Percentiles rank a stretch among this genome's conserved stretches.
phyloP scores from a whole-genome alignment of 2,329 filamentous ascomycete species.

The Cryphonectria parasitica region DNA sequence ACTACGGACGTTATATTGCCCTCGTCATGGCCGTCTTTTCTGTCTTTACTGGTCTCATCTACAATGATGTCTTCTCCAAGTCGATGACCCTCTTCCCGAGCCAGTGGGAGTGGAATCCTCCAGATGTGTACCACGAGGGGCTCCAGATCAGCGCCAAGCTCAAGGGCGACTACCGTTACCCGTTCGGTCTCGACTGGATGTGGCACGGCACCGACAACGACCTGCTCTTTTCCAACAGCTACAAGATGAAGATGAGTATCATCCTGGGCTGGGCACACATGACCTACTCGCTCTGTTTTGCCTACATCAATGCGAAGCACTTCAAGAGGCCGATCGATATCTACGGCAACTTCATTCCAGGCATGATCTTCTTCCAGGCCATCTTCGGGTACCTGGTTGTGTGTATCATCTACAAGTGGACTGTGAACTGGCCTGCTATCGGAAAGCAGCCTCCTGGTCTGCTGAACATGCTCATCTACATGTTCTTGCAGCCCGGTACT shows the following conservation, averaged over 20 bases:
- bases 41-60: conserved; percentile 94
- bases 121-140: conserved; percentile 67
- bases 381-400: conserved; percentile 97
- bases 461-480: conserved; percentile 99
- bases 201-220: conserved; percentile 98
- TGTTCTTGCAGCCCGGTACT: conserved; percentile 89
- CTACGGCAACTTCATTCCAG: conserved; percentile 95
- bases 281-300: conserved; percentile 95
- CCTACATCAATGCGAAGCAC: conserved; percentile 90
- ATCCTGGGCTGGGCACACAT: conserved; percentile 97
- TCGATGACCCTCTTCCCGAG: conserved; percentile 87
- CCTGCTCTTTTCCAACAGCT: conserved; percentile 94
- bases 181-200: conserved; percentile 92
- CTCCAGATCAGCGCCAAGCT: conserved; percentile 69
- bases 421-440: conserved; percentile 76
- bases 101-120: conserved; percentile 81
- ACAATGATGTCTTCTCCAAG: conserved; percentile 97
- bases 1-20: conserved; percentile 98
- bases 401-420: conserved; percentile 97
- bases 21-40: conserved; percentile 98
- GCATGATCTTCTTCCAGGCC: conserved; percentile 99
- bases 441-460: conserved; percentile 78
- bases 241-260: conserved; percentile 99
- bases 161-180: conserved; percentile 79
- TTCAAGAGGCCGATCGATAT: conserved; percentile 96